Percentiles rank a stretch among this genome's conserved stretches.
These are phyloP conservation scores for Hyphopichia fennica DNA, from an alignment of 1,139 yeast species.

Conservation along the genomic window DNA sequence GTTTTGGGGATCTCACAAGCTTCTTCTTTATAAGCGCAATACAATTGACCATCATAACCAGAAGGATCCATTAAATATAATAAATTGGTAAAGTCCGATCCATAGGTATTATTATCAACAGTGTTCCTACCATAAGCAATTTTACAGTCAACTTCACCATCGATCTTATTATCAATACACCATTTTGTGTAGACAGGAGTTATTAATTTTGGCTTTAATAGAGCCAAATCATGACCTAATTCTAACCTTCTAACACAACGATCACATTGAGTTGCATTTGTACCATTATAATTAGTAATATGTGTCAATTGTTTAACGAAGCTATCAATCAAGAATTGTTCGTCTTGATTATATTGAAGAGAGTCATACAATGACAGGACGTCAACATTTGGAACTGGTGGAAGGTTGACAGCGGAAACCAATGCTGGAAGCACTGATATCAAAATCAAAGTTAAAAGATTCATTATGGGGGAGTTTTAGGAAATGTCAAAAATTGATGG, in stretches of 20 bases:
- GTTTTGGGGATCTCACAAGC: conserved; percentile 46
- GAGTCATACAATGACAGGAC: conserved; percentile 1
- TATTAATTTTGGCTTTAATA: neutral
- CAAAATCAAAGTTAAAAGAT: no score
- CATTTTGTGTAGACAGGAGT: neutral
- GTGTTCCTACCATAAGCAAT: neutral
- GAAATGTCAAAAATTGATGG: no score
- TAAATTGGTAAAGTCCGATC: conserved; percentile 46
- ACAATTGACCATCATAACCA: conserved; percentile 52
- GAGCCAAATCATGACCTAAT: neutral
- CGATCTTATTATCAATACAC: neutral
- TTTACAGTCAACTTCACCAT: neutral
- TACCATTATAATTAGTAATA: neutral
- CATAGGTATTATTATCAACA: conserved; percentile 6
- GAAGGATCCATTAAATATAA: conserved; percentile 47
- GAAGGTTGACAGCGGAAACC: conserved; percentile 1
- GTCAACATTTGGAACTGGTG: neutral
- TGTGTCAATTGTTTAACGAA: neutral
- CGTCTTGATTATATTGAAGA: neutral
- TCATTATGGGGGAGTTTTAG: no score
- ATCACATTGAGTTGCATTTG: neutral
- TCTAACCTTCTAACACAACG: neutral
- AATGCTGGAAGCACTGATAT: neutral
- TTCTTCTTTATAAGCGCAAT: conserved; percentile 49
- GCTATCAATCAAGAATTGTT: neutral